phyloP scores from a whole-genome alignment of 2,329 filamentous ascomycete species.

The Penicillium sp. region DNA sequence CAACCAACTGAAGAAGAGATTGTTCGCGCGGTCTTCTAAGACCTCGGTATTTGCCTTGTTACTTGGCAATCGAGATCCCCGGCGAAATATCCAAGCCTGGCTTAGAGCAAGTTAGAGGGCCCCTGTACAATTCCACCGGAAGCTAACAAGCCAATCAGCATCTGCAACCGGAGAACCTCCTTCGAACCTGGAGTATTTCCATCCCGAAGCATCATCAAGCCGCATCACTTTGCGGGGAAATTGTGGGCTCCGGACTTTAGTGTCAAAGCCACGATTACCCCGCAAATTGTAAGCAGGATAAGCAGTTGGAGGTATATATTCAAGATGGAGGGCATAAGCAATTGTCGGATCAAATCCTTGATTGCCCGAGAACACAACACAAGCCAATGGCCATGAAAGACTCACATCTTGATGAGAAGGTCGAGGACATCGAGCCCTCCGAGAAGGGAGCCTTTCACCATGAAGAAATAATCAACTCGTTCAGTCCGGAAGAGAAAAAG shows the following conservation, averaged over 20 bases:
- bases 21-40: background rate
- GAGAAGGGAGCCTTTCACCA: slow-evolving; percentile 1
- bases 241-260: background rate
- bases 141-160: background rate
- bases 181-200: background rate
- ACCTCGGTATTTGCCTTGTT: background rate
- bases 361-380: slow-evolving; percentile 33
- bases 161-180: background rate
- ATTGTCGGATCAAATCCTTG: background rate
- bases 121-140: too few relatives aligned
- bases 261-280: slow-evolving; percentile 1
- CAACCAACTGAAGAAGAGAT: background rate
- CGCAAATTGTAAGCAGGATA: background rate
- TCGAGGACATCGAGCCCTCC: background rate
- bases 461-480: slow-evolving; percentile 1
- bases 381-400: background rate
- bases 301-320: background rate
- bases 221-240: slow-evolving; percentile 1
- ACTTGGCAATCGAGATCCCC: background rate
- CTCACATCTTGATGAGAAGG: background rate
- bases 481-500: slow-evolving; percentile 5
- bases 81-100: background rate
- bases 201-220: background rate
- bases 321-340: background rate
- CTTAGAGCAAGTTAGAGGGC: too few relatives aligned